These are phyloP conservation scores for Aphanomyces stellatus DNA, from an alignment of 352 stramenopile species.

Conservation along the genomic window DNA sequence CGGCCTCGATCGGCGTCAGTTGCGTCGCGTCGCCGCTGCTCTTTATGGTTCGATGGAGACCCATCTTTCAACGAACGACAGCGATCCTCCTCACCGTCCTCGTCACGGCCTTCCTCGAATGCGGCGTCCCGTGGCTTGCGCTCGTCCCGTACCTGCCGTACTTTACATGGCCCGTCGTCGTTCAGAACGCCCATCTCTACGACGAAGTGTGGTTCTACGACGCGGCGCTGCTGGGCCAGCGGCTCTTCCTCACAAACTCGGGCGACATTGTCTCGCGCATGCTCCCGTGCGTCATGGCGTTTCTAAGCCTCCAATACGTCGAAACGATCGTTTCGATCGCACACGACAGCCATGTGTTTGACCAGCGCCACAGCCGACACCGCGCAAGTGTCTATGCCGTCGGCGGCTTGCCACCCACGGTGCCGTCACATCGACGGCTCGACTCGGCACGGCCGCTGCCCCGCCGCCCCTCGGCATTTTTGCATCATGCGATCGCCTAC, in stretches of 20 bases:
- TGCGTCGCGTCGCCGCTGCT: neutral
- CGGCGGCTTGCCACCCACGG: too few relatives aligned
- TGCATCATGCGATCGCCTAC: neutral
- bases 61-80: neutral
- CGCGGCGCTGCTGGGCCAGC: neutral
- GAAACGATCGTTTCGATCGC: neutral
- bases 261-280: neutral
- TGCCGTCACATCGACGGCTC: too few relatives aligned
- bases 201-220: conserved; percentile 12
- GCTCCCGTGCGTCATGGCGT: neutral
- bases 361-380: too few relatives aligned
- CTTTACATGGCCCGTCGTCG: neutral
- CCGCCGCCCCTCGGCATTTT: neutral
- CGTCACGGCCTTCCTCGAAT: neutral
- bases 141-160: neutral
- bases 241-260: neutral
- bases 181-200: neutral
- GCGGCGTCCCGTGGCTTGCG: neutral
- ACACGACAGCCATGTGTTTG: neutral
- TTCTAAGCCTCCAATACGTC: neutral
- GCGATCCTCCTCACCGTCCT: neutral
- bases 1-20: neutral
- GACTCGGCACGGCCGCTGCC: too few relatives aligned
- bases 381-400: neutral
- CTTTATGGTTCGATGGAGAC: neutral